Base-by-base conservation (phyloP, 2,329 filamentous ascomycete species). In the Fusarium sp. region DNA sequence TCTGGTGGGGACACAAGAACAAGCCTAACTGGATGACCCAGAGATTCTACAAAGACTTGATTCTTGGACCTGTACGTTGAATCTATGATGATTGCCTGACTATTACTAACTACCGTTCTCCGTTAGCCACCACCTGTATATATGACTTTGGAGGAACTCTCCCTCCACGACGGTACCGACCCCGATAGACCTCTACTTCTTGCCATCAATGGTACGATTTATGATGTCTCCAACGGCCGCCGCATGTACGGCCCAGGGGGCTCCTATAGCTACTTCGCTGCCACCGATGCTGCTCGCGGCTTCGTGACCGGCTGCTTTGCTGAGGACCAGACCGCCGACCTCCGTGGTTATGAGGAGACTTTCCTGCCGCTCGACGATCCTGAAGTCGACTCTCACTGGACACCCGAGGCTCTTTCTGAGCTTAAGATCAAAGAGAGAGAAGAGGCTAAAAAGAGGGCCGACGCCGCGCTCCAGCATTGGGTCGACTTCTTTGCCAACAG, bases 261-360 rank as follows among this genome's bases (percentile, higher is more conserved):
- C 9, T 91, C 90, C 42, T 99, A 99, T 86, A 88, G 91, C 79
- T 92, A 93, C 84, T 98, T 99, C 82, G 90, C 95, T 0, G 96
- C 96, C 69, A 88, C 88, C 71, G 96, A 99, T 83, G 95, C 96
- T 39, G 91, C 93, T 20, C 92, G 96, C 55, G 94, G 92, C 26
- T 99, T 95, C 82, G 91, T 99, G 15, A 98, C 96, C 5, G 94
- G 94, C 24, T 99, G 96, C 83, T 99, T 99, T 84, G 85, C 90
- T 44, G 92, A 94, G 73, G 96, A 99, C 85, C 86, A 91, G 38
- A 96, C 92, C 5, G 88, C 93, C 7, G 96, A 99, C 84, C 85
- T 98, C 81, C 90, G 93, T 70, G 96, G 96, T 51, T 92, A 94
- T 9, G 96, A 98, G 84, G 89, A 91, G 72, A 96, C 97, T 89